Percentiles rank a stretch among this genome's conserved stretches.
Conservation (phyloP, 192 early-diverging fungal genomes). For the Rhizophagus prolifer region DNA sequence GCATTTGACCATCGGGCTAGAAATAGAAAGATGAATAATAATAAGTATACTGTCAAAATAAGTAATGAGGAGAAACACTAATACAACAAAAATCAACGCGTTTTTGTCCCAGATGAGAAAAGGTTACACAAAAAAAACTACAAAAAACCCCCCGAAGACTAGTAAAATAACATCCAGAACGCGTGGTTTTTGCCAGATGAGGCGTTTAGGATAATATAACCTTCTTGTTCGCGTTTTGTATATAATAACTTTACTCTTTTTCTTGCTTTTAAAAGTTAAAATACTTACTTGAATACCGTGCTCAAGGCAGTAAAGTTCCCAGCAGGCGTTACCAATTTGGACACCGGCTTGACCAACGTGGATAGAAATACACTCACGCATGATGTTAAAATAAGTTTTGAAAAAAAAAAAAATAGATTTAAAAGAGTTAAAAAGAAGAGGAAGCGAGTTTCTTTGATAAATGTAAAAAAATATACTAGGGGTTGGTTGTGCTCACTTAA, state of each 20-base stretch:
- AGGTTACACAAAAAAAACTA: too few species aligned
- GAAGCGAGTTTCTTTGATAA: slow-evolving; percentile 5
- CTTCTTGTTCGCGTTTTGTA: neutral
- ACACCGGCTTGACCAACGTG: slow-evolving; percentile 96
- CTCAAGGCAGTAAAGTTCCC: slow-evolving; percentile 97
- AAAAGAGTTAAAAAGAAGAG: slow-evolving; percentile 10
- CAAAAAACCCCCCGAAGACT: too few species aligned
- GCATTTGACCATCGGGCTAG: slow-evolving; percentile 31
- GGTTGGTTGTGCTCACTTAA: slow-evolving; percentile 31
- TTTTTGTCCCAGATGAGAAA: too few species aligned
- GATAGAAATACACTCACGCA: slow-evolving; percentile 78
- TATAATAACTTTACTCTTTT: neutral
- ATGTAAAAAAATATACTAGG: neutral
- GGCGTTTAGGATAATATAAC: too few species aligned
- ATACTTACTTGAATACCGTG: slow-evolving; percentile 80
- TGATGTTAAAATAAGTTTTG: slow-evolving; percentile 27
- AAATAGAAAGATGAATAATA: neutral
- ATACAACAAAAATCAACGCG: too few species aligned
- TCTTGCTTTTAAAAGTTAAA: neutral
- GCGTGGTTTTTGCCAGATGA: too few species aligned
- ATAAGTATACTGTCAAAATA: neutral
- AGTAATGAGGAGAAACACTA: too few species aligned
- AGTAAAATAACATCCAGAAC: too few species aligned
- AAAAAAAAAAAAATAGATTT: slow-evolving; percentile 3
- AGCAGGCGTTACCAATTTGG: slow-evolving; percentile 99